A percentile compares a stretch with the other conserved stretches of the same genome.
Conservation (phyloP, 495 filamentous ascomycete species). For the Neurospora sp. region DNA sequence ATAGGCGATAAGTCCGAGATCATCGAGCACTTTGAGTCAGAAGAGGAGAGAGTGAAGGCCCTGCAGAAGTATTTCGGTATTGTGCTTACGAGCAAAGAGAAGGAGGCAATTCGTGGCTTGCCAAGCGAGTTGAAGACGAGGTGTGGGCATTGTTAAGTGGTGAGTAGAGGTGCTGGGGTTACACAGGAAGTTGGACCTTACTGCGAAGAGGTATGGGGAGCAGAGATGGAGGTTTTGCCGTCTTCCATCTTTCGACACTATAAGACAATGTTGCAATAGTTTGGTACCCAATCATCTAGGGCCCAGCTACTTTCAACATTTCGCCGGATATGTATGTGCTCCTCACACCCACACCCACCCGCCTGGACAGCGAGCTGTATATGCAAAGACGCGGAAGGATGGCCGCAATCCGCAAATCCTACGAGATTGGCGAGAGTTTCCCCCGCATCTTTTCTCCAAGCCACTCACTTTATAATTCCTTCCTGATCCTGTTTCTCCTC, state of each 20-base stretch:
- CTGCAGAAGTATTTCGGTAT: slow-evolving; percentile 49
- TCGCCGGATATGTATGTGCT: background rate
- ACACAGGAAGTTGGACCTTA: background rate
- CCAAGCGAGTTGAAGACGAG: slow-evolving; percentile 31
- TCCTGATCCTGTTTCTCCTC: background rate
- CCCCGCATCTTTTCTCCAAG: background rate
- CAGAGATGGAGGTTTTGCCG: background rate
- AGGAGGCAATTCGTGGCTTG: slow-evolving; percentile 43
- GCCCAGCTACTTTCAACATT: background rate
- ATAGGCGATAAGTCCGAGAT: slow-evolving; percentile 38
- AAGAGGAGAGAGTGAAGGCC: slow-evolving; percentile 42
- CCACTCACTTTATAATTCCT: background rate
- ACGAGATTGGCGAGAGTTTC: background rate
- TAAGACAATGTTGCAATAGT: background rate
- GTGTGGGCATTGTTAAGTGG: slow-evolving; percentile 1
- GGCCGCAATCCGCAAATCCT: background rate
- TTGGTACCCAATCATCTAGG: background rate
- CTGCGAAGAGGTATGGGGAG: background rate
- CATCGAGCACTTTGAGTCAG: slow-evolving; percentile 35
- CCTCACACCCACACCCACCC: background rate
- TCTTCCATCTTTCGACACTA: background rate
- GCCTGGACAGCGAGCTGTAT: background rate
- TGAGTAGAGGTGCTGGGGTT: background rate
- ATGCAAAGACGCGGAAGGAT: background rate
- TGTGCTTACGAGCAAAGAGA: slow-evolving; percentile 38